Conservation (phyloP, 768 basidiomycete species). For the Calocera viscosa region DNA sequence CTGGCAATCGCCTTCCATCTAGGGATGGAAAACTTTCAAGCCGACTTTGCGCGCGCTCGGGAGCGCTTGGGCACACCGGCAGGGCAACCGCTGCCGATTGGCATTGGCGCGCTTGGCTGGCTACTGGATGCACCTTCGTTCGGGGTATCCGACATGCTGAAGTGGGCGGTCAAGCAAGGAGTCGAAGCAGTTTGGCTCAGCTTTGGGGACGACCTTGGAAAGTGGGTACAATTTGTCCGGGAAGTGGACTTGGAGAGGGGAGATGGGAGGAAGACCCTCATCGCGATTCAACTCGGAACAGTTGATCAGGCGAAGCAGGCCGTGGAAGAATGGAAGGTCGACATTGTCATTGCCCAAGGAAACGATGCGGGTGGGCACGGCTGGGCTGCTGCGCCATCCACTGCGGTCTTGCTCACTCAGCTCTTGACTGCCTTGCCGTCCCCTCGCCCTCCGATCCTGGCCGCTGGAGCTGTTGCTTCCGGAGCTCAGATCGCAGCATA, state of each 20-base stretch:
- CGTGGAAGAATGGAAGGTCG: conserved; percentile 52
- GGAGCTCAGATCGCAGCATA: conserved; percentile 54
- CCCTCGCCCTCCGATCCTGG: conserved; percentile 43
- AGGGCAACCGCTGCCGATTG: conserved; percentile 39
- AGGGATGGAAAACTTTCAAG: conserved; percentile 30
- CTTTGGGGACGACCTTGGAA: conserved; percentile 45
- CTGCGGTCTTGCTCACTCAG: conserved; percentile 46
- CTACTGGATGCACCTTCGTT: conserved; percentile 42
- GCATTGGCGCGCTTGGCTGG: conserved; percentile 68
- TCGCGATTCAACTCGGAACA: conserved; percentile 56
- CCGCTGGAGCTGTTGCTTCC: conserved; percentile 59
- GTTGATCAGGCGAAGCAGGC: conserved; percentile 49
- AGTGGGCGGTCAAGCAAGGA: conserved; percentile 39
- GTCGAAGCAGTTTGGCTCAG: conserved; percentile 64
- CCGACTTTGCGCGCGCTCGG: conserved; percentile 46
- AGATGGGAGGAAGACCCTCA: conserved; percentile 34
- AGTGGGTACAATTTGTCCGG: conserved; percentile 53
- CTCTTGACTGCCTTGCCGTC: conserved; percentile 36
- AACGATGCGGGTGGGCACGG: conserved; percentile 74
- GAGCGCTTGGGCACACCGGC: conserved; percentile 25
- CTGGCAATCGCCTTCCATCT: conserved; percentile 40
- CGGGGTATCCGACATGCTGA: conserved; percentile 30
- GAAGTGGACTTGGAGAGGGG: conserved; percentile 34
- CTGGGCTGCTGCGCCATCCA: conserved; percentile 40
- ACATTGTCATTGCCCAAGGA: conserved; percentile 74